Evolutionary conservation across 2,329 filamentous ascomycete genomes (phyloP).

Genomic region (Dendryphion nanum): DNA sequence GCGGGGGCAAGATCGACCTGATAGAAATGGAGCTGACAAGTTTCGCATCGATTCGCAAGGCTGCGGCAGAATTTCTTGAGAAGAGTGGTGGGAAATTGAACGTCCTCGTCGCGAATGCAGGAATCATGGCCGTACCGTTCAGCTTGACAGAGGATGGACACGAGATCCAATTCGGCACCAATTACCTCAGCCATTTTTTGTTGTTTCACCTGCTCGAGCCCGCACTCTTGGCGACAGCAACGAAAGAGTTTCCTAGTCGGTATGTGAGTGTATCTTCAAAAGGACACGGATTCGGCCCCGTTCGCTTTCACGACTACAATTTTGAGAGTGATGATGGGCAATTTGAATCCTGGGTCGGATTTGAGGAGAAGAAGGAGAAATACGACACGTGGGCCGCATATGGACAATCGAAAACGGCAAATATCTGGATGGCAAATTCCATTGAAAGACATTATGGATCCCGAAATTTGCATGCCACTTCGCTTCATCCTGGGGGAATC

Average conservation of each 20-base stretch:
- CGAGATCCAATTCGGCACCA: slow-evolving; percentile 41
- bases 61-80: slow-evolving; percentile 17
- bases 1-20: slow-evolving; percentile 17
- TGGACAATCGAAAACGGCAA: slow-evolving; percentile 51
- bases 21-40: slow-evolving; percentile 22
- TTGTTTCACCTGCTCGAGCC: slow-evolving; percentile 45
- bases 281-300: slow-evolving; percentile 39
- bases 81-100: slow-evolving; percentile 12
- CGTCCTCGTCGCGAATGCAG: slow-evolving; percentile 22
- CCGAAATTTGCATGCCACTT: slow-evolving; percentile 13
- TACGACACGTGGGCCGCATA: slow-evolving; percentile 45
- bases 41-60: slow-evolving; percentile 17
- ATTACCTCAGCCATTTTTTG: slow-evolving; percentile 48
- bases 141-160: slow-evolving; percentile 25
- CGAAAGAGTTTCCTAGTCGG: slow-evolving; percentile 23
- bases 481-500: slow-evolving; percentile 21
- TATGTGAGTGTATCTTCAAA: slow-evolving; percentile 43
- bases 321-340: no score
- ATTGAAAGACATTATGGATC: slow-evolving; percentile 16
- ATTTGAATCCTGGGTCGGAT: no score
- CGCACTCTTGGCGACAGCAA: slow-evolving; percentile 26
- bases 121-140: slow-evolving; percentile 28
- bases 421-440: slow-evolving; percentile 34
- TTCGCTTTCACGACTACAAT: slow-evolving; percentile 33
- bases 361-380: slow-evolving; percentile 28